Evolutionary conservation across 2,329 filamentous ascomycete species (phyloP), one percentile per base, ranked within the genome.

Genomic region (Penicillium paneum): DNA sequence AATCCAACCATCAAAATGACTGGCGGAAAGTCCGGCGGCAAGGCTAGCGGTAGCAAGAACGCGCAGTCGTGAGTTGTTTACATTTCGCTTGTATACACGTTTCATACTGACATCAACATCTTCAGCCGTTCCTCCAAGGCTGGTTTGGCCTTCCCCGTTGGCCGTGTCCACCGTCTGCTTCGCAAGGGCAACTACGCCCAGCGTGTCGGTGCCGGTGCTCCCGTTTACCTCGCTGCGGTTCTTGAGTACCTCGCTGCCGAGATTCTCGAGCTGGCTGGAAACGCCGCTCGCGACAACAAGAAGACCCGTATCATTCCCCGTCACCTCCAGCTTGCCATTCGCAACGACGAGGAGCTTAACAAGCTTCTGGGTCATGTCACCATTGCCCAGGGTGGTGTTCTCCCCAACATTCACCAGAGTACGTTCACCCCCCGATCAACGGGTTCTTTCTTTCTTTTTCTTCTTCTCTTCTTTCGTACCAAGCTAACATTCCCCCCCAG

Each of bases 221-320:
- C 93, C 64, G 93, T 97, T 73, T 97, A 97, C 78, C 89, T 97
- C 64, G 93, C 93, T 64, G 93, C 93, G 53, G 94, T 99, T 52
- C 91, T 99, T 46, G 94, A 99, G 81, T 99, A 99, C 77, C 89
- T 99, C 57, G 93, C 94, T 67, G 94, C 94, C 65, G 94, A 99
- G 83, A 97, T 99, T 69, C 91, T 99, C 73, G 94, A 99, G 81
- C 82, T 99, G 81, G 94, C 94, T 77, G 94, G 94, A 70, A 99
- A 99, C 79, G 94, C 94, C 71, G 94, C 94, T 63, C 93, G 94
- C 70, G 94, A 99, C 82, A 97, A 97, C 88, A 99, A 99, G 90
- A 97, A 97, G 89, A 99, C 93, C 64, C 92, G 94, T 89, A 99
- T 99, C 82, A 99, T 97, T 59, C 94, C 94, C 64, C 91, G 94